A percentile compares a stretch with the other conserved stretches of the same genome.
Conservation (phyloP, 352 stramenopile genomes). For the Phytophthora ramorum region DNA sequence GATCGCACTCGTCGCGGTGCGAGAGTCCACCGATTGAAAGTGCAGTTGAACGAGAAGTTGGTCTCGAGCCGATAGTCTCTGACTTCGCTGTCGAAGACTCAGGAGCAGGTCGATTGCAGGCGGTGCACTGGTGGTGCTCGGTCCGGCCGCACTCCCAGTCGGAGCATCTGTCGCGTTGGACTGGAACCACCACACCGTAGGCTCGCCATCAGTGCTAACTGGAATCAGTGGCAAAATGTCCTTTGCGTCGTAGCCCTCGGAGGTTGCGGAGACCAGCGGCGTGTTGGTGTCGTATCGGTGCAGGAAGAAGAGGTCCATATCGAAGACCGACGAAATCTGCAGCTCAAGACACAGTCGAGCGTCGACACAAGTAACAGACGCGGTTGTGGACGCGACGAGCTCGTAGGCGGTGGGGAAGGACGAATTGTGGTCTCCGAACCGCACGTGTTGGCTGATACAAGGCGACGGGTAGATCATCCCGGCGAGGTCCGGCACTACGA, state of each 20-base stretch:
- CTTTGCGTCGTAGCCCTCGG: conserved; percentile 17
- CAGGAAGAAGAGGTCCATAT: conserved; percentile 40
- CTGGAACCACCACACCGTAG: conserved; percentile 43
- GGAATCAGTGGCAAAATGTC: conserved; percentile 30
- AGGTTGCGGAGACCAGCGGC: conserved; percentile 32
- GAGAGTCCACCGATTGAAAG: conserved; percentile 8
- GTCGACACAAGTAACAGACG: neutral
- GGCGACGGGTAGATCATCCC: conserved; percentile 41
- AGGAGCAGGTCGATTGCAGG: conserved; percentile 40
- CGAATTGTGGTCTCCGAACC: conserved; percentile 15
- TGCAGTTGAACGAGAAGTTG: conserved; percentile 38
- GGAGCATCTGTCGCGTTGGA: conserved; percentile 6
- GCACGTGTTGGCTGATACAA: conserved; percentile 18
- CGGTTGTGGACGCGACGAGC: conserved; percentile 4
- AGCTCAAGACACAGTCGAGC: conserved; percentile 37
- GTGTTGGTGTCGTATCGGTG: conserved; percentile 30
- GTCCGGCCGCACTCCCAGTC: neutral
- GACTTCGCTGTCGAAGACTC: conserved; percentile 44
- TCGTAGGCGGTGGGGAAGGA: conserved; percentile 13
- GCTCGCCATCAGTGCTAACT: neutral
- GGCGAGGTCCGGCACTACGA: conserved; percentile 34
- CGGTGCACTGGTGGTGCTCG: neutral
- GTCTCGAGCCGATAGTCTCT: conserved; percentile 32
- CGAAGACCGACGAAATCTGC: conserved; percentile 36
- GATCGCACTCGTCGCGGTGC: conserved; percentile 13